Percentiles rank a stretch among this genome's conserved stretches.
These are phyloP conservation scores for Penicillium brevicompactum DNA, from an alignment of 2,329 filamentous ascomycete species.

Conservation along the genomic window DNA sequence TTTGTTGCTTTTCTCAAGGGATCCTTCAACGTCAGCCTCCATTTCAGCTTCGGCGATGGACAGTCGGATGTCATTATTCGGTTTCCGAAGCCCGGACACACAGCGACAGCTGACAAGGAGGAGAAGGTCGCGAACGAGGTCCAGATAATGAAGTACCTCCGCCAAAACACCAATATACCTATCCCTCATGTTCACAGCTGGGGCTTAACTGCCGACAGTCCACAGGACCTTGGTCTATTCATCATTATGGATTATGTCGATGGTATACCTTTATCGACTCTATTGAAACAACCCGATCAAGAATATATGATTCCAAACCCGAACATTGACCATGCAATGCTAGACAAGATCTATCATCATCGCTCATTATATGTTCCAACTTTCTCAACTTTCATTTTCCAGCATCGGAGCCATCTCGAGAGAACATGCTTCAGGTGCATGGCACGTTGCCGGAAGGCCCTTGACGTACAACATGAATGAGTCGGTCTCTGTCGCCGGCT, in stretches of 20 bases:
- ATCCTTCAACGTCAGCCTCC: slow-evolving; percentile 43
- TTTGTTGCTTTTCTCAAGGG: slow-evolving; percentile 23
- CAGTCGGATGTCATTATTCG: slow-evolving; percentile 22
- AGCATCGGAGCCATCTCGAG: slow-evolving; percentile 41
- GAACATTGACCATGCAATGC: slow-evolving; percentile 10
- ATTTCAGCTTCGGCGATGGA: slow-evolving; percentile 22
- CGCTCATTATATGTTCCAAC: slow-evolving; percentile 28
- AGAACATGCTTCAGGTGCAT: slow-evolving; percentile 24
- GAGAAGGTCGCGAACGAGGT: slow-evolving; percentile 23
- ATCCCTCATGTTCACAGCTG: slow-evolving; percentile 23
- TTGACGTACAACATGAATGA: slow-evolving; percentile 49
- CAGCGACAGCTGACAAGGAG: slow-evolving; percentile 18
- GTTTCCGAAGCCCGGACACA: slow-evolving; percentile 23
- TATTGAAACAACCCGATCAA: slow-evolving; percentile 20
- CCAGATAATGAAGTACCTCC: slow-evolving; percentile 24
- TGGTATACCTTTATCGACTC: slow-evolving; percentile 16
- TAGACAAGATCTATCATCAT: slow-evolving; percentile 23
- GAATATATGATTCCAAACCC: slow-evolving; percentile 20
- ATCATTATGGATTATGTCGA: slow-evolving; percentile 29
- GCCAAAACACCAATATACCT: slow-evolving; percentile 21
- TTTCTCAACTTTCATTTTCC: slow-evolving; percentile 35
- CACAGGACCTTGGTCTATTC: slow-evolving; percentile 23
- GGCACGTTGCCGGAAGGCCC: slow-evolving; percentile 36
- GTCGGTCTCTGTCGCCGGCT: slow-evolving; percentile 34
- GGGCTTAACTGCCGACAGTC: slow-evolving; percentile 18